phyloP scores from a whole-genome alignment of 2,329 filamentous ascomycete genomes.

The Sclerotiophoma versabilis region DNA sequence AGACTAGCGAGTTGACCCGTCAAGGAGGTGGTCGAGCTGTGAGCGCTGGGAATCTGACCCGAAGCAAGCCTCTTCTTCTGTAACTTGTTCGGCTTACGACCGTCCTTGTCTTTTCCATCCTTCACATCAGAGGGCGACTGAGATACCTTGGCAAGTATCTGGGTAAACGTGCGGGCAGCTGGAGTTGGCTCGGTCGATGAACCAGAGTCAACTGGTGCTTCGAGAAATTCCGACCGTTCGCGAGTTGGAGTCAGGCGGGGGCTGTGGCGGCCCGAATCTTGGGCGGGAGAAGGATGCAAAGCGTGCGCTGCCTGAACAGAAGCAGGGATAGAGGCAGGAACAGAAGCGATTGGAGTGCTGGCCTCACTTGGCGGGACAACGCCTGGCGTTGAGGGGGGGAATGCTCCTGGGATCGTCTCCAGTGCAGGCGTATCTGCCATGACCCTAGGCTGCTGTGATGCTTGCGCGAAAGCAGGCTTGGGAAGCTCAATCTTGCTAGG shows the following conservation, averaged over 20 bases:
- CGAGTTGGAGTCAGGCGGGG: slow-evolving; percentile 39
- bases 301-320: slow-evolving; percentile 27
- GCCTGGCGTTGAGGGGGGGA: slow-evolving; percentile 62
- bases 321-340: slow-evolving; percentile 7
- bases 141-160: slow-evolving; percentile 43
- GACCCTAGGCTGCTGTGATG: slow-evolving; percentile 29
- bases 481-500: slow-evolving; percentile 37
- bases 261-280: slow-evolving; percentile 27
- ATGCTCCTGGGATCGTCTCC: slow-evolving; percentile 62
- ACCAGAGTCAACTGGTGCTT: slow-evolving; percentile 40
- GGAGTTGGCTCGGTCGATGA: slow-evolving; percentile 32
- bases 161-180: slow-evolving; percentile 46
- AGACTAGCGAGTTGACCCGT: slow-evolving; percentile 43
- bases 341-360: slow-evolving; percentile 41
- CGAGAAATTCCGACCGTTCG: slow-evolving; percentile 44
- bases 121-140: slow-evolving; percentile 70
- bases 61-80: slow-evolving; percentile 81
- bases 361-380: slow-evolving; percentile 50
- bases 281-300: slow-evolving; percentile 27
- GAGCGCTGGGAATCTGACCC: slow-evolving; percentile 82
- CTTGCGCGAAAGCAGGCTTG: slow-evolving; percentile 21
- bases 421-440: slow-evolving; percentile 39
- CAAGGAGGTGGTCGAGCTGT: slow-evolving; percentile 87
- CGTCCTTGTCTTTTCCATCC: slow-evolving; percentile 52
- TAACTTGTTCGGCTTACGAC: slow-evolving; percentile 83